Conservation (phyloP, 1,139 yeast species). For the Blastobotrys elegans region DNA sequence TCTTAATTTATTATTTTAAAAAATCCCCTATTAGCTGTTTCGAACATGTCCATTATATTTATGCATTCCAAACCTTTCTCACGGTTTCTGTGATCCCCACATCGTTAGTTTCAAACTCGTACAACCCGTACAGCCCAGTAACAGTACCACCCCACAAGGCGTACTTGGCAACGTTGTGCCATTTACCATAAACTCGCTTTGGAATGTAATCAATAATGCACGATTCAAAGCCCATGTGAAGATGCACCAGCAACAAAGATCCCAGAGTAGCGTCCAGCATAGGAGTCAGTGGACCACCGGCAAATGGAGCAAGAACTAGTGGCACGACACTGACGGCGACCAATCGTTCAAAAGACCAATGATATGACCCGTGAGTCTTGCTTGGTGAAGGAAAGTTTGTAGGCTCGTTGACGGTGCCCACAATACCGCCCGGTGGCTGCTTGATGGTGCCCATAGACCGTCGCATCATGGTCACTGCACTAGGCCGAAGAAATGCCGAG, state of each 20-base stretch:
- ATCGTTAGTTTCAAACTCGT: slow-evolving; percentile 74
- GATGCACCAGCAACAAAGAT: slow-evolving; percentile 61
- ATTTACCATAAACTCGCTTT: slow-evolving; percentile 67
- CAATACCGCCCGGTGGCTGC: slow-evolving; percentile 35
- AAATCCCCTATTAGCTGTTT: too few species aligned
- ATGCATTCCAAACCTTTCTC: slow-evolving; percentile 40
- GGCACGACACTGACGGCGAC: slow-evolving; percentile 72
- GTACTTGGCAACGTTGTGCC: slow-evolving; percentile 61
- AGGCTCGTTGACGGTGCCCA: slow-evolving; percentile 78
- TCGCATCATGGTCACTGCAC: slow-evolving; percentile 7
- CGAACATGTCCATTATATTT: slow-evolving; percentile 11
- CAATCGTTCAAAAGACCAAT: slow-evolving; percentile 80
- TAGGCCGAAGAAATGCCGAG: slow-evolving; percentile 1
- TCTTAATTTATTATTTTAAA: too few species aligned
- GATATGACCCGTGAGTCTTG: slow-evolving; percentile 73
- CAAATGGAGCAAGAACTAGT: slow-evolving; percentile 64
- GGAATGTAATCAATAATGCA: slow-evolving; percentile 92
- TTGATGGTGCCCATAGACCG: slow-evolving; percentile 40
- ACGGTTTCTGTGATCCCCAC: slow-evolving; percentile 47
- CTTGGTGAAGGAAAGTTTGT: slow-evolving; percentile 57
- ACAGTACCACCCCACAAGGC: slow-evolving; percentile 67
- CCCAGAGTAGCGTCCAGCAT: slow-evolving; percentile 65
- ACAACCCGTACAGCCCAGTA: slow-evolving; percentile 72
- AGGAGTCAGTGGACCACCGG: slow-evolving; percentile 59
- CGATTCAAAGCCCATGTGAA: slow-evolving; percentile 75